Conservation (phyloP, 2,329 filamentous ascomycete genomes). For the Curvularia sp. region DNA sequence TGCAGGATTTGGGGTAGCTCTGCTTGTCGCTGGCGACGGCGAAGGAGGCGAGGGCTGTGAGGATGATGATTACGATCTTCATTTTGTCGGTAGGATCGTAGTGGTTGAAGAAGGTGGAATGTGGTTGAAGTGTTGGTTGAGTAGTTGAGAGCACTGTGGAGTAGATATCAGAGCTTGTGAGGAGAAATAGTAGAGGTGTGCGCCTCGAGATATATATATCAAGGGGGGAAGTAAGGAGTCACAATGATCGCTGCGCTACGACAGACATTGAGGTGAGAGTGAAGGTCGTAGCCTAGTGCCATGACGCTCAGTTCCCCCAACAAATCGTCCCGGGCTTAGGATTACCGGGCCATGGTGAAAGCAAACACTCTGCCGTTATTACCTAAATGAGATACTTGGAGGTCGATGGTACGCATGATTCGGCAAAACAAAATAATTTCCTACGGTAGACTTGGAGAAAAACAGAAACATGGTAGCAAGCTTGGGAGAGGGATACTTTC, state of each 20-base stretch:
- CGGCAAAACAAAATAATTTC: no score
- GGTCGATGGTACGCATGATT: no score
- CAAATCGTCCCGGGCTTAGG: background rate
- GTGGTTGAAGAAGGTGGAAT: background rate
- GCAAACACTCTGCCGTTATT: background rate
- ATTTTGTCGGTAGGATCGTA: background rate
- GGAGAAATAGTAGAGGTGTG: background rate
- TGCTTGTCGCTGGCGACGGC: background rate
- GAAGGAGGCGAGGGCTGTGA: background rate
- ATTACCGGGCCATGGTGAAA: background rate
- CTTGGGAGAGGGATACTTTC: background rate
- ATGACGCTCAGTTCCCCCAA: background rate
- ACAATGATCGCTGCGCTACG: background rate
- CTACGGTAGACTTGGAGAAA: background rate
- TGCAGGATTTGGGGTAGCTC: background rate
- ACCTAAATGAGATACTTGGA: background rate
- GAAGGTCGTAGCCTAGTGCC: background rate
- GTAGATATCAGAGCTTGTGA: background rate
- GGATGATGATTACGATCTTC: background rate
- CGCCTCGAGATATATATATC: background rate
- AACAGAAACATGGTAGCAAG: background rate
- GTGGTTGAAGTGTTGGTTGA: background rate
- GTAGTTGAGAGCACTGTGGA: background rate
- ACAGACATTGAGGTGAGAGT: background rate
- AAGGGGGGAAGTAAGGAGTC: background rate